phyloP scores from a whole-genome alignment of 805 yeast genomes.

The Soucietia sequanensis region DNA sequence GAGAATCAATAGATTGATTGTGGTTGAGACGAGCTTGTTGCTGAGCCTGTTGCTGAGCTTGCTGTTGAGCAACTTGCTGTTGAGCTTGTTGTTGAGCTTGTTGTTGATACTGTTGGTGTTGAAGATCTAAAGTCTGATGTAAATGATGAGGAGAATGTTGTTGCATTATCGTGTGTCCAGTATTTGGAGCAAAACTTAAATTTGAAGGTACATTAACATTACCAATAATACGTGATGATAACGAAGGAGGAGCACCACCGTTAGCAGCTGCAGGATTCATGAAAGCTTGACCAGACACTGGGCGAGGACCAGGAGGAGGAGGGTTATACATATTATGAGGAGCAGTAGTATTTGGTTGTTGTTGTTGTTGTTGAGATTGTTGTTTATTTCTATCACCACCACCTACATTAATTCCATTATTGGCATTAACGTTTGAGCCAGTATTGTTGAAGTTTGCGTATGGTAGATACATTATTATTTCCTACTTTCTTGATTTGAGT shows the following conservation, averaged over 20 bases:
- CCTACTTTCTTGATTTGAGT: too few relatives aligned
- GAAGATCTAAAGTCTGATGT: conserved; percentile 10
- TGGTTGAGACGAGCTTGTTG: conserved; percentile 8
- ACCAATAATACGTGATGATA: conserved; percentile 5
- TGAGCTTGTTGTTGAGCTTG: conserved; percentile 9
- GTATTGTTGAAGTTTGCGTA: conserved; percentile 7
- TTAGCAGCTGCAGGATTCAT: conserved; percentile 6
- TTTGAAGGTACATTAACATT: background rate
- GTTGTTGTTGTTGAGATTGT: conserved; percentile 1
- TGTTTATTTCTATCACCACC: conserved; percentile 1
- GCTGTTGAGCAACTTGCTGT: conserved; percentile 4
- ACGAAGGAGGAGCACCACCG: conserved; percentile 6
- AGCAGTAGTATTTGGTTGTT: background rate
- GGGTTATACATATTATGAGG: conserved; percentile 4
- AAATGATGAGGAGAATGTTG: conserved; percentile 10
- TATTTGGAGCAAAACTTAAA: background rate
- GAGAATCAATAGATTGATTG: conserved; percentile 7
- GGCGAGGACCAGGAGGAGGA: conserved; percentile 1
- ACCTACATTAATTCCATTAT: too few relatives aligned
- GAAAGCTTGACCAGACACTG: background rate
- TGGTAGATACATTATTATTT: conserved; percentile 14
- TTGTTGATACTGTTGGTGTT: conserved; percentile 12
- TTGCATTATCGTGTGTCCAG: conserved; percentile 3
- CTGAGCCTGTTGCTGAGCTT: conserved; percentile 9
- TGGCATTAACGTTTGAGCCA: conserved; percentile 1